Evolutionary conservation across 169 alveolate genomes (phyloP).

Genomic region (Cryptosporidium muris): DNA sequence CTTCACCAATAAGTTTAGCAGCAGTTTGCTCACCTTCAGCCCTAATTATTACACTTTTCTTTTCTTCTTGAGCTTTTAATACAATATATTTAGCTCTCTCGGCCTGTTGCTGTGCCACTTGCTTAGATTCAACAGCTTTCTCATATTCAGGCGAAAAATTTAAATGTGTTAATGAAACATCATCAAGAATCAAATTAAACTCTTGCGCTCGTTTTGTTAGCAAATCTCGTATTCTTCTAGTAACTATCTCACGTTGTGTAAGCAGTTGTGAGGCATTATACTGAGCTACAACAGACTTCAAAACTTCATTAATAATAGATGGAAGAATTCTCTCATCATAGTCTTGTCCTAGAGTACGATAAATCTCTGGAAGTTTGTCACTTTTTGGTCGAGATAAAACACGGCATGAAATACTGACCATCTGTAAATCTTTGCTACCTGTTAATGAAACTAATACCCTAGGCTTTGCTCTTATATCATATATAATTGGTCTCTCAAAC

Average conservation of each 20-base stretch:
- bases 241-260: conserved; percentile 93
- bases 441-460: conserved; percentile 90
- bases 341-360: conserved; percentile 84
- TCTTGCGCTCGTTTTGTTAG: conserved; percentile 93
- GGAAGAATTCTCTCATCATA: conserved; percentile 97
- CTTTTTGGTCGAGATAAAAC: conserved; percentile 92
- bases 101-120: conserved; percentile 98
- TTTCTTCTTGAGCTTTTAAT: conserved; percentile 93
- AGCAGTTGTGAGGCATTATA: conserved; percentile 95
- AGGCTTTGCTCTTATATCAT: conserved; percentile 93
- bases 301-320: conserved; percentile 95
- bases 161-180: conserved; percentile 93
- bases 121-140: conserved; percentile 96
- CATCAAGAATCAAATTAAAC: conserved; percentile 94
- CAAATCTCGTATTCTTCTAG: conserved; percentile 86
- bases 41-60: conserved; percentile 92
- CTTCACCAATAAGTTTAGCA: conserved; percentile 88
- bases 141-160: conserved; percentile 90
- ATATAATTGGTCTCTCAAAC: conserved; percentile 94
- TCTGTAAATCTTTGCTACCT: conserved; percentile 94
- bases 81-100: conserved; percentile 95
- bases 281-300: conserved; percentile 95
- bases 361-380: conserved; percentile 84
- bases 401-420: conserved; percentile 93
- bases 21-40: conserved; percentile 97